phyloP scores from a whole-genome alignment of 306 rosid species.

The Fragaria ananassa region DNA sequence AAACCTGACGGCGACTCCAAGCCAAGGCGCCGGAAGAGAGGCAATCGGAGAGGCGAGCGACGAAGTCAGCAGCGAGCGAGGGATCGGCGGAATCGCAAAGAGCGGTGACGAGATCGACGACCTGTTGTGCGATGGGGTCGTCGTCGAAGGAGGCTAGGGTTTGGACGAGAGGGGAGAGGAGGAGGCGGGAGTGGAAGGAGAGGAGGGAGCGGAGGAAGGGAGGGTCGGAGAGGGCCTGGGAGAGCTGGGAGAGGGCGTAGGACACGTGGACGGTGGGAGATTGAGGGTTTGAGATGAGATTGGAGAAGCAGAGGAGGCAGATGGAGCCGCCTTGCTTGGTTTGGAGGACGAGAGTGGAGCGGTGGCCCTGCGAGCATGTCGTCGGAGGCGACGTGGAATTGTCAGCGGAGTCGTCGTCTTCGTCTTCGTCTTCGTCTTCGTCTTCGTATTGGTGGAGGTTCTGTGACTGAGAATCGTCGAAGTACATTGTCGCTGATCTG shows the following conservation, averaged over 20 bases:
- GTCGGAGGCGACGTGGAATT: slow-evolving; percentile 3
- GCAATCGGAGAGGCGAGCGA: slow-evolving; percentile 51
- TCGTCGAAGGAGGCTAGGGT: slow-evolving; percentile 75
- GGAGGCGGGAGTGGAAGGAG: slow-evolving; percentile 70
- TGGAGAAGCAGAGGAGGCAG: slow-evolving; percentile 84
- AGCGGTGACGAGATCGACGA: slow-evolving; percentile 43
- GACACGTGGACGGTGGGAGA: slow-evolving; percentile 87
- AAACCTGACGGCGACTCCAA: slow-evolving; percentile 74
- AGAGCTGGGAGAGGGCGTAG: slow-evolving; percentile 84
- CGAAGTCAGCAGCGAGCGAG: slow-evolving; percentile 42
- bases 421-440: slow-evolving; percentile 18
- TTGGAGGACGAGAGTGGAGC: slow-evolving; percentile 59
- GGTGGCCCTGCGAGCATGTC: slow-evolving; percentile 74
- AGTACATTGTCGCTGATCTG: slow-evolving; percentile 28
- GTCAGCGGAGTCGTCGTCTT: slow-evolving; percentile 24
- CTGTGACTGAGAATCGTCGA: slow-evolving; percentile 30
- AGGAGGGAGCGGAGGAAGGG: slow-evolving; percentile 54
- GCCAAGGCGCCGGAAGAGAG: slow-evolving; percentile 55
- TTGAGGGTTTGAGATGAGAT: slow-evolving; percentile 64
- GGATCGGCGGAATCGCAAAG: slow-evolving; percentile 38
- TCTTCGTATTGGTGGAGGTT: not conserved
- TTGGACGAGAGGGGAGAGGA: slow-evolving; percentile 51
- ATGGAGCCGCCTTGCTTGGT: slow-evolving; percentile 70
- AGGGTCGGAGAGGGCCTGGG: slow-evolving; percentile 64
- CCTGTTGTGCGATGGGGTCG: slow-evolving; percentile 52